A percentile compares a stretch with the other conserved stretches of the same genome.
phyloP scores from a whole-genome alignment of 176 grass and related monocot genomes.

The Saccharum officinarum region DNA sequence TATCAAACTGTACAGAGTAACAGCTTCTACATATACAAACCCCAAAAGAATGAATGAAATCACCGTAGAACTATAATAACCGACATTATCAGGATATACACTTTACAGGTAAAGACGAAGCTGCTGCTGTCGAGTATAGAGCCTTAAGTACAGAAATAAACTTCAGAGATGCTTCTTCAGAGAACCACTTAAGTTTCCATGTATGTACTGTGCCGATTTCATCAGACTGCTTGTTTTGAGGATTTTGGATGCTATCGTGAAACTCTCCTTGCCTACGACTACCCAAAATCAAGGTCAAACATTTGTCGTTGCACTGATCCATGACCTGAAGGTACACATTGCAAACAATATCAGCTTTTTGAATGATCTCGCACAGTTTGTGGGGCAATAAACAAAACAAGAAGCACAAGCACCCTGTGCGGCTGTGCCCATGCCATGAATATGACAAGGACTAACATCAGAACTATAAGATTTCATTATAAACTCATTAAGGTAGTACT shows the following conservation, averaged over 20 bases:
- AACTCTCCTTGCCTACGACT: slow-evolving; percentile 24
- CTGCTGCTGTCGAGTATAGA: slow-evolving; percentile 43
- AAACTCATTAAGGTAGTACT: background rate
- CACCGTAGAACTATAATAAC: slow-evolving; percentile 42
- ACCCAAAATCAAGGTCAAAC: slow-evolving; percentile 62
- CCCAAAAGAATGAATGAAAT: slow-evolving; percentile 88
- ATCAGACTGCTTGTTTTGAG: slow-evolving; percentile 30
- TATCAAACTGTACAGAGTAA: slow-evolving; percentile 46
- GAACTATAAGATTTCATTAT: background rate
- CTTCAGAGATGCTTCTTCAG: slow-evolving; percentile 68
- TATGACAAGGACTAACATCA: background rate
- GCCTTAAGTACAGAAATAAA: slow-evolving; percentile 85
- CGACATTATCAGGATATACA: slow-evolving; percentile 60
- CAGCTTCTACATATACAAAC: slow-evolving; percentile 26
- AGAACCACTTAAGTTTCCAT: slow-evolving; percentile 83
- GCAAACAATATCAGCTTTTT: background rate
- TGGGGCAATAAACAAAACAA: background rate
- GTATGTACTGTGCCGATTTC: slow-evolving; percentile 45
- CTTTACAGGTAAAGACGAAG: slow-evolving; percentile 71
- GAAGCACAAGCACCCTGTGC: background rate
- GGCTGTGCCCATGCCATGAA: background rate
- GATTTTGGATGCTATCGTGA: slow-evolving; percentile 11
- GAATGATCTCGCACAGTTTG: background rate
- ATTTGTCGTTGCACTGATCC: slow-evolving; percentile 47
- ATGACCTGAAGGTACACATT: slow-evolving; percentile 60